These are phyloP conservation scores for Daldinia loculata DNA, from an alignment of 495 filamentous ascomycete species.

Conservation along the genomic window DNA sequence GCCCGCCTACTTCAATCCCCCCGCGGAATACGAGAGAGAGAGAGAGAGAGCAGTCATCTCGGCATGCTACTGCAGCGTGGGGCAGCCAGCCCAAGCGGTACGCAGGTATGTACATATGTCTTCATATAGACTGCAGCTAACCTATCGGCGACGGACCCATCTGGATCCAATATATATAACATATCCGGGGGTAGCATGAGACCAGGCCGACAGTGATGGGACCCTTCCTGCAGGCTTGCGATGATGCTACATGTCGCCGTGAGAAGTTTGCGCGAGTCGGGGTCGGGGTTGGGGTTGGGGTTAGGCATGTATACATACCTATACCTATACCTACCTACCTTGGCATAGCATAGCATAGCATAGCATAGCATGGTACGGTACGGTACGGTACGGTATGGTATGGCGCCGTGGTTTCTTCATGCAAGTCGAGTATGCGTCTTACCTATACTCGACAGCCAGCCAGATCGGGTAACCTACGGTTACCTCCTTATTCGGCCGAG, in stretches of 20 bases:
- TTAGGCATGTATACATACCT: background rate
- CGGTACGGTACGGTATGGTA: background rate
- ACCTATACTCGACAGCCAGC: background rate
- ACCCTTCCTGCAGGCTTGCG: slow-evolving; percentile 16
- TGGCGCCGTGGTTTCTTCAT: slow-evolving; percentile 3
- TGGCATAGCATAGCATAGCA: background rate
- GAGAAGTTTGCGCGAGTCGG: slow-evolving; percentile 9
- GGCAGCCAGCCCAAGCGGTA: background rate
- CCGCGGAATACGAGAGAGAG: background rate
- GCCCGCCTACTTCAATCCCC: background rate
- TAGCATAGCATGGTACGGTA: background rate
- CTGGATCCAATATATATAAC: slow-evolving; percentile 20
- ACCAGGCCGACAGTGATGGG: slow-evolving; percentile 9
- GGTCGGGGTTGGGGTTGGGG: slow-evolving; percentile 5
- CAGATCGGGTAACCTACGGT: slow-evolving; percentile 3
- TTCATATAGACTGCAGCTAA: slow-evolving; percentile 13
- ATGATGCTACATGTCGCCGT: background rate
- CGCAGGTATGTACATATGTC: background rate
- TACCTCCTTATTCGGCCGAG: slow-evolving; percentile 25
- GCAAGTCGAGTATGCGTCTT: slow-evolving; percentile 1
- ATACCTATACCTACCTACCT: background rate
- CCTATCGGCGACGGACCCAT: slow-evolving; percentile 29
- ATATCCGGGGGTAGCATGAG: slow-evolving; percentile 22
- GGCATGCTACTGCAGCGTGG: slow-evolving; percentile 26
- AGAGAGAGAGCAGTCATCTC: background rate